Evolutionary conservation across 768 basidiomycete genomes (phyloP).

Genomic region (Suillus plorans): DNA sequence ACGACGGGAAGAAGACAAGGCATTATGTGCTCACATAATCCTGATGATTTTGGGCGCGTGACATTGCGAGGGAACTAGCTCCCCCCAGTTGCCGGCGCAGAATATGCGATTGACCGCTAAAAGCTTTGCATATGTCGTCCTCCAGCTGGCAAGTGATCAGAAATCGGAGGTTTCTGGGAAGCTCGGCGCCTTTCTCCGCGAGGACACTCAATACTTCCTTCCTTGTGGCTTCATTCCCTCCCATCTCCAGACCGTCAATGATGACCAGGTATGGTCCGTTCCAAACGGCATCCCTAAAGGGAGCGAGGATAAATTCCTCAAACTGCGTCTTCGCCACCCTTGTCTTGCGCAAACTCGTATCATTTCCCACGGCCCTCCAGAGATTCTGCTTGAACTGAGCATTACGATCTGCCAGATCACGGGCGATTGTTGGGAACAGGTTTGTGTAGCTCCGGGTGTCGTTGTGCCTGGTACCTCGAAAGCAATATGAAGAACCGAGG

Average conservation of each 20-base stretch:
- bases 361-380: slow-evolving; percentile 10
- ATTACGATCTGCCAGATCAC: slow-evolving; percentile 31
- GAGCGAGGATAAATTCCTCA: slow-evolving; percentile 19
- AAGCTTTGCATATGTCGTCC: slow-evolving; percentile 15
- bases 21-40: background rate
- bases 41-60: background rate
- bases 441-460: slow-evolving; percentile 17
- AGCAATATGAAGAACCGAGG: slow-evolving; percentile 33
- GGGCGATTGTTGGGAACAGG: slow-evolving; percentile 33
- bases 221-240: slow-evolving; percentile 19
- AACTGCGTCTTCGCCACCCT: slow-evolving; percentile 25
- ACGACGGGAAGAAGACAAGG: background rate
- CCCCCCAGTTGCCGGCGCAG: slow-evolving; percentile 1
- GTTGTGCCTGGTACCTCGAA: slow-evolving; percentile 14
- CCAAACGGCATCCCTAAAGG: slow-evolving; percentile 16
- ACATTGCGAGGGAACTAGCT: background rate
- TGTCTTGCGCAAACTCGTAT: slow-evolving; percentile 16
- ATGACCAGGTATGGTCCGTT: slow-evolving; percentile 34
- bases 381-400: slow-evolving; percentile 21
- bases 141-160: slow-evolving; percentile 27
- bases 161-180: slow-evolving; percentile 26
- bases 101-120: slow-evolving; percentile 13
- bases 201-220: slow-evolving; percentile 22
- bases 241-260: slow-evolving; percentile 34
- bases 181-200: background rate